These are phyloP conservation scores for Exsudoporus floridanus DNA, from an alignment of 1,284 basidiomycete species.

Conservation along the genomic window DNA sequence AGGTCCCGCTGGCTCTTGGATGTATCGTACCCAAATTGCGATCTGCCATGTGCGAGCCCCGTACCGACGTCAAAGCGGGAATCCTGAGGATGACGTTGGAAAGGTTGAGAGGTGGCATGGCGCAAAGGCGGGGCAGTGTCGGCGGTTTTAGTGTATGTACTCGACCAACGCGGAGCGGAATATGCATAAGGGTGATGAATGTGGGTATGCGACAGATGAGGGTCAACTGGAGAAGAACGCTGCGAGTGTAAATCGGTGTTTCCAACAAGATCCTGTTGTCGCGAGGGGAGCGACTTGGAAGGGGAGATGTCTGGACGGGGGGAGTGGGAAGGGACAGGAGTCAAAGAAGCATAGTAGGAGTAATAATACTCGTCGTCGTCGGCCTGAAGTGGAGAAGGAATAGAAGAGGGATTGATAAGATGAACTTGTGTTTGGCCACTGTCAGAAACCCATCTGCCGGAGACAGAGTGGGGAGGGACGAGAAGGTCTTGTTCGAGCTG, in stretches of 20 bases:
- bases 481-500: constrained; percentile 14
- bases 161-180: constrained; percentile 30
- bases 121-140: constrained; percentile 15
- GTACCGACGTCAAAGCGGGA: background rate
- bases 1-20: constrained; percentile 1
- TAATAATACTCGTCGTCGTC: constrained; percentile 44
- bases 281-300: constrained; percentile 9
- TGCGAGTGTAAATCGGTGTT: constrained; percentile 17
- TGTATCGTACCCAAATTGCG: constrained; percentile 1
- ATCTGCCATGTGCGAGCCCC: background rate
- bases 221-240: constrained; percentile 19
- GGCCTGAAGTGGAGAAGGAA: constrained; percentile 31
- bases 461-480: constrained; percentile 12
- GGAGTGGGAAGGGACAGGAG: constrained; percentile 11
- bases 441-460: constrained; percentile 20
- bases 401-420: constrained; percentile 8
- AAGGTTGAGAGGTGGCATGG: constrained; percentile 21
- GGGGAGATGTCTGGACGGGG: constrained; percentile 3
- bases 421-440: constrained; percentile 12
- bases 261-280: constrained; percentile 11
- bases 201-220: constrained; percentile 22
- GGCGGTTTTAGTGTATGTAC: constrained; percentile 11
- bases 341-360: constrained; percentile 41
- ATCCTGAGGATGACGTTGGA: constrained; percentile 5
- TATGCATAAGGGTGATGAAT: constrained; percentile 59